These are phyloP conservation scores for Scutellaria minor DNA, from an alignment of 257 asterid species.

Conservation along the genomic window DNA sequence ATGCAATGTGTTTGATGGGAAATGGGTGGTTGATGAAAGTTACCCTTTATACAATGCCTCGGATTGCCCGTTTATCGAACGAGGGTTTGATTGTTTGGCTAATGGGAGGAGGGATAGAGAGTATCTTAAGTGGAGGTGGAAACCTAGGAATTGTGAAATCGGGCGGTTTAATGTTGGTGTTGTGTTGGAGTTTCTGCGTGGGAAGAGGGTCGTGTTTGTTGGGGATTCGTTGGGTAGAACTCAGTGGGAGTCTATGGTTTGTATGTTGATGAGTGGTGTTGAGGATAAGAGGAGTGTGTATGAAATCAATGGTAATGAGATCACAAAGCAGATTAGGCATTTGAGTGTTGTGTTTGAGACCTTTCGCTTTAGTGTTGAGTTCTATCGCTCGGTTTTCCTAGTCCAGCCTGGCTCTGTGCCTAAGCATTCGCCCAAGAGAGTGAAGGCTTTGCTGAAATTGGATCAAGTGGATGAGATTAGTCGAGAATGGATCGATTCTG, in stretches of 20 bases:
- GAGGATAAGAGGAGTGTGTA: conserved; percentile 73
- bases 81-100: conserved; percentile 79
- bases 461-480: conserved; percentile 77
- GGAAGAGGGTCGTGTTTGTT: conserved; percentile 84
- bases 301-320: conserved; percentile 78
- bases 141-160: conserved; percentile 68
- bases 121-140: conserved; percentile 91
- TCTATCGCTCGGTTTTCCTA: conserved; percentile 81
- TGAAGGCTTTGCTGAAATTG: conserved; percentile 60
- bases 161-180: conserved; percentile 61
- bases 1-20: conserved; percentile 83
- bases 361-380: conserved; percentile 66
- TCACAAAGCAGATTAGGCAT: conserved; percentile 79
- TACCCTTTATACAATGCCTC: conserved; percentile 86
- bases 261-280: conserved; percentile 85
- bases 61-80: conserved; percentile 74
- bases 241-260: conserved; percentile 96
- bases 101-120: conserved; percentile 79
- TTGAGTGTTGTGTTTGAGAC: conserved; percentile 65
- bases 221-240: conserved; percentile 94
- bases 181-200: conserved; percentile 72
- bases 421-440: conserved; percentile 83
- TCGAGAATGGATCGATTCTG: conserved; percentile 82
- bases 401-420: conserved; percentile 78
- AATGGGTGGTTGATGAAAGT: conserved; percentile 76